A percentile compares a stretch with the other conserved stretches of the same genome.
These are phyloP conservation scores for Phellinidium pouzarii DNA, from an alignment of 1,284 basidiomycete genomes.

Conservation along the genomic window DNA sequence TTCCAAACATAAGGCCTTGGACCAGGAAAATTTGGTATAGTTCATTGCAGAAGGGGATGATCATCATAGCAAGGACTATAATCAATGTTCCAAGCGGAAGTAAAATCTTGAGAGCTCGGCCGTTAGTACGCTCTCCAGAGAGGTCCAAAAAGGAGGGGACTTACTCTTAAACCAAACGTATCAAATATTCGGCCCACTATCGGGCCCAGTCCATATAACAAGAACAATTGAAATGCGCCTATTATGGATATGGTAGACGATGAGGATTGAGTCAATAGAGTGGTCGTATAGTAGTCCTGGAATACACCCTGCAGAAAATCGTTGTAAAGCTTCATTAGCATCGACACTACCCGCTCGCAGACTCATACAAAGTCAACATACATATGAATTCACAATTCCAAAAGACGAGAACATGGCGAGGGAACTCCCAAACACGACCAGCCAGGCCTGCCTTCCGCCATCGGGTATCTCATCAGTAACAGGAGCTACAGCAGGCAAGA, in stretches of 20 bases:
- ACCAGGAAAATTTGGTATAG: constrained; percentile 33
- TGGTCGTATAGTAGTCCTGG: constrained; percentile 37
- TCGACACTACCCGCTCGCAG: not conserved
- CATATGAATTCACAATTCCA: constrained; percentile 34
- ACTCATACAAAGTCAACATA: constrained; percentile 21
- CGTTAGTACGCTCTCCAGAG: not conserved
- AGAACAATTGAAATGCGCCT: constrained; percentile 40
- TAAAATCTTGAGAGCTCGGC: constrained; percentile 21
- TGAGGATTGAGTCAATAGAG: constrained; percentile 30
- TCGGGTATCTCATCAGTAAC: constrained; percentile 21
- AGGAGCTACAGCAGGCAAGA: not conserved
- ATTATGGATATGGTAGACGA: constrained; percentile 41
- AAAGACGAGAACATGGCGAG: constrained; percentile 34
- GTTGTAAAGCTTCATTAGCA: not conserved
- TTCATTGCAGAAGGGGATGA: constrained; percentile 31
- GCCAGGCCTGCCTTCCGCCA: constrained; percentile 31
- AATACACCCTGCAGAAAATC: constrained; percentile 30
- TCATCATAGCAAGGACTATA: constrained; percentile 31
- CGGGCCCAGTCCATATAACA: constrained; percentile 31
- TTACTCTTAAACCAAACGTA: constrained; percentile 26
- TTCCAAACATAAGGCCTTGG: constrained; percentile 32
- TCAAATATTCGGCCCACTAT: constrained; percentile 34
- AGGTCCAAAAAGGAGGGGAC: constrained; percentile 12
- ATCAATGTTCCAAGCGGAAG: constrained; percentile 29
- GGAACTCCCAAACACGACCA: constrained; percentile 31